Percentiles rank a stretch among this genome's conserved stretches.
Evolutionary conservation across 768 basidiomycete genomes (phyloP).

Genomic region (Suillus tomentosus): DNA sequence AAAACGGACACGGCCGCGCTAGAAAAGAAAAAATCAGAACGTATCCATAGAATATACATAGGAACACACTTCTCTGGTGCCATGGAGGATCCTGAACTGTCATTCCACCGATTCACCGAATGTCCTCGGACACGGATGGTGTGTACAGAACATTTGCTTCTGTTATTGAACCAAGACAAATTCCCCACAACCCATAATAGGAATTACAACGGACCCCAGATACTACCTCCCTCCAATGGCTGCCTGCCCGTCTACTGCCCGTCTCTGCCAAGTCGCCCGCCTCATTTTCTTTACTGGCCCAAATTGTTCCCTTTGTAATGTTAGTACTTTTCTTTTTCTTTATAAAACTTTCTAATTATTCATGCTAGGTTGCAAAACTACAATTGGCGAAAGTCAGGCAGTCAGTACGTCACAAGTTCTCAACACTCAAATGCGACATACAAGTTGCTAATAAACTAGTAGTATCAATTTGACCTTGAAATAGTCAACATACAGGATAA

Average conservation of each 20-base stretch:
- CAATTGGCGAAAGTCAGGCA: slow-evolving; percentile 72
- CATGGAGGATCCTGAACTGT: slow-evolving; percentile 61
- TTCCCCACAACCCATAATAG: slow-evolving; percentile 8
- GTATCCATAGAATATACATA: slow-evolving; percentile 8
- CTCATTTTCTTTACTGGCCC: slow-evolving; percentile 79
- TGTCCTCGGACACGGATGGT: slow-evolving; percentile 27
- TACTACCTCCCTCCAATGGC: slow-evolving; percentile 23
- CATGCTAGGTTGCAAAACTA: slow-evolving; percentile 67
- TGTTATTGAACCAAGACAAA: slow-evolving; percentile 15
- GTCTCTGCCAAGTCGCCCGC: slow-evolving; percentile 48
- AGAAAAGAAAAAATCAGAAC: slow-evolving; percentile 10
- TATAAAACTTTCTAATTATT: slow-evolving; percentile 2
- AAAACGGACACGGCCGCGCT: slow-evolving; percentile 87
- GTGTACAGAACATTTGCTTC: slow-evolving; percentile 22
- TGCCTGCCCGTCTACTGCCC: slow-evolving; percentile 17
- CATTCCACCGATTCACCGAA: slow-evolving; percentile 43
- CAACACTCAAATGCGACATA: slow-evolving; percentile 13
- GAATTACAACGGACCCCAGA: slow-evolving; percentile 23
- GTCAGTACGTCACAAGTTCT: slow-evolving; percentile 41
- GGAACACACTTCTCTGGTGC: slow-evolving; percentile 64
- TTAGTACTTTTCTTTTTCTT: slow-evolving; percentile 33
- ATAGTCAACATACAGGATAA: slow-evolving; percentile 77
- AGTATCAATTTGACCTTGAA: slow-evolving; percentile 71
- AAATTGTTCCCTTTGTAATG: slow-evolving; percentile 81
- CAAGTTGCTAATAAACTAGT: slow-evolving; percentile 13